Conservation (phyloP, 2,329 filamentous ascomycete genomes). For the Thelonectria olida region DNA sequence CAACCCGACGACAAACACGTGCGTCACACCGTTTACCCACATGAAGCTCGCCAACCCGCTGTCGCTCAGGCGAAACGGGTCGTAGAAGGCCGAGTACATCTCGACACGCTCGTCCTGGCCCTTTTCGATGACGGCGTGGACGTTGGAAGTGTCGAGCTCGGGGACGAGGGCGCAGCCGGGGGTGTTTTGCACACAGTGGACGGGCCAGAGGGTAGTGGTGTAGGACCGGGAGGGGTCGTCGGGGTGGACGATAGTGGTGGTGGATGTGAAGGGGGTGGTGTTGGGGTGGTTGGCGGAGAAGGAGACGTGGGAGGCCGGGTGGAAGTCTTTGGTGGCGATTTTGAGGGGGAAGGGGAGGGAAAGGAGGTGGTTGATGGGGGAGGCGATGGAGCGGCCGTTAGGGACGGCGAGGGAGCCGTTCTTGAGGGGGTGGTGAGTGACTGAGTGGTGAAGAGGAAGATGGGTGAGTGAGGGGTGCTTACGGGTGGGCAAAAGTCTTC, state of each 20-base stretch:
- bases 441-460: not conserved
- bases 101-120: conserved; percentile 79
- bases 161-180: conserved; percentile 77
- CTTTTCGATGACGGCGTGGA: conserved; percentile 81
- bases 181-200: conserved; percentile 84
- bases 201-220: conserved; percentile 82
- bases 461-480: conserved; percentile 46
- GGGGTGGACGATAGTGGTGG: conserved; percentile 73
- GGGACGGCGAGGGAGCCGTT: conserved; percentile 86
- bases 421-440: conserved; percentile 56
- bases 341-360: conserved; percentile 74
- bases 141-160: conserved; percentile 67
- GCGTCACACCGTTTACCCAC: conserved; percentile 67
- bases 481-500: conserved; percentile 95
- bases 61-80: conserved; percentile 75
- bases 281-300: conserved; percentile 83
- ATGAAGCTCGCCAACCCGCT: conserved; percentile 71
- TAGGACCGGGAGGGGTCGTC: conserved; percentile 69
- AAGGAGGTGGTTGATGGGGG: conserved; percentile 79
- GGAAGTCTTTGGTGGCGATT: conserved; percentile 92
- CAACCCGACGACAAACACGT: conserved; percentile 87
- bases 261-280: conserved; percentile 74
- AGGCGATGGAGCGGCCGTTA: conserved; percentile 74
- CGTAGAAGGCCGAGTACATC: conserved; percentile 94
- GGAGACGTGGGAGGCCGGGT: conserved; percentile 84